Base-by-base conservation (phyloP, 192 early-diverging fungal genomes). In the Gonapodya prolifera region DNA sequence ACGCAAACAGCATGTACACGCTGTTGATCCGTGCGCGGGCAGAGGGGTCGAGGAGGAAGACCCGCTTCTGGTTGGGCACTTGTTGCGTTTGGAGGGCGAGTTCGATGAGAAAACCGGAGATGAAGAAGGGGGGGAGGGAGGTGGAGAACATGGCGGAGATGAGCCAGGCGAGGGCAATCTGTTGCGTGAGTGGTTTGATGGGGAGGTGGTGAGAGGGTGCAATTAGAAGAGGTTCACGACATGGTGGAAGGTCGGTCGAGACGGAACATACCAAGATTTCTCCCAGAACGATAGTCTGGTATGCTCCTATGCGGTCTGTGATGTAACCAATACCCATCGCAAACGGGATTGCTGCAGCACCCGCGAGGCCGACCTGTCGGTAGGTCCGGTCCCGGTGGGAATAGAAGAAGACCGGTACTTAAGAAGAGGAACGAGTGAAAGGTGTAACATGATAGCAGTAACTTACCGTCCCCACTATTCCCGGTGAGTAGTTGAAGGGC, bases 1-100 rank as follows among this genome's bases (percentile, higher is more conserved):
- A 73, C 18, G 71, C 71, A 16, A 32, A 13, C 2, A 73, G 71
- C 71, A 73, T 73, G 71, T 73, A 73, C 28, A 73, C 71, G 8
- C 28, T 30, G 31, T 73, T 73, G 18, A 32, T 32, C 2, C 71
- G 71, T 8, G 71, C 13, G 8, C 32, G 18, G 71, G 18, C 28
- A 8, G 28, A 2, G 8, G 71, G 71, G 28, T 30, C 13, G 8
- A 32, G 8, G 16, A 8, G 8, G 71, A 30, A 73, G 32, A 73
- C 29, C 8, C 71, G 71, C 71, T 30, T 30, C 71, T 73, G 71
- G 31, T 73, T 73, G 8, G 71, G 32, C 28, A 73, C 71, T 29
- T 73, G 71, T 32, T 73, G 71, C 8, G 8, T 2, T 32, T 73
- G 71, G 8, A 18, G 71, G 32, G 28, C 71, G 8, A 73, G 8